These are phyloP conservation scores for Pleurotus eryngii DNA, from an alignment of 768 basidiomycete genomes.

Conservation along the genomic window DNA sequence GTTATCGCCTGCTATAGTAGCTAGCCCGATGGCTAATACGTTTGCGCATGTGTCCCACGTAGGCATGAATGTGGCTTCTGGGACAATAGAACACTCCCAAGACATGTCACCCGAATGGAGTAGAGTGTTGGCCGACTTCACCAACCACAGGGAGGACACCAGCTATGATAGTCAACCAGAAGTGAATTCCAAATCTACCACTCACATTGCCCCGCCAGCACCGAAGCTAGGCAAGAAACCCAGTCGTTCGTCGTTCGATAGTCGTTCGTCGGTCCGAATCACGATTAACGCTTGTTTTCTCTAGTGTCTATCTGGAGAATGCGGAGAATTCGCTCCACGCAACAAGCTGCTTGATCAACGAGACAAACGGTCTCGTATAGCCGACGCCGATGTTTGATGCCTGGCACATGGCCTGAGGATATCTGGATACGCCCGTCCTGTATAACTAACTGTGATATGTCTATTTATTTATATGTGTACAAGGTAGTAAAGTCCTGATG, in stretches of 20 bases:
- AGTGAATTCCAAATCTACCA: constrained; percentile 17
- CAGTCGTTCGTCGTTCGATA: background rate
- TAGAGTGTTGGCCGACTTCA: constrained; percentile 4
- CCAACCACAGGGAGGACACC: constrained; percentile 16
- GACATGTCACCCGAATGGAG: constrained; percentile 55
- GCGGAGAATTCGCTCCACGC: constrained; percentile 2
- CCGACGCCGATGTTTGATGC: background rate
- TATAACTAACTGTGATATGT: no score
- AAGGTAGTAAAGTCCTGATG: no score
- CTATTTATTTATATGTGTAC: background rate
- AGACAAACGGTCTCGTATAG: background rate
- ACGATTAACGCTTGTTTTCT: background rate
- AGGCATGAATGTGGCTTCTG: constrained; percentile 45
- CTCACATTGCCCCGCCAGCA: background rate
- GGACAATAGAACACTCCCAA: constrained; percentile 49
- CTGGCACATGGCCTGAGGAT: constrained; percentile 22
- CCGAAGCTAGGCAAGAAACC: constrained; percentile 3
- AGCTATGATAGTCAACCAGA: constrained; percentile 4
- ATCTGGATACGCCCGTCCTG: constrained; percentile 14
- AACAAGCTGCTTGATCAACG: background rate
- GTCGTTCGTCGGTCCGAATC: background rate
- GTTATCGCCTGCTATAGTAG: constrained; percentile 45
- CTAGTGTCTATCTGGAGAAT: constrained; percentile 4
- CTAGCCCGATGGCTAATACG: constrained; percentile 53
- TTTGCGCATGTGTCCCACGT: constrained; percentile 69